Base-by-base conservation (phyloP, 2,329 filamentous ascomycete species). In the Arachnopeziza araneosa region DNA sequence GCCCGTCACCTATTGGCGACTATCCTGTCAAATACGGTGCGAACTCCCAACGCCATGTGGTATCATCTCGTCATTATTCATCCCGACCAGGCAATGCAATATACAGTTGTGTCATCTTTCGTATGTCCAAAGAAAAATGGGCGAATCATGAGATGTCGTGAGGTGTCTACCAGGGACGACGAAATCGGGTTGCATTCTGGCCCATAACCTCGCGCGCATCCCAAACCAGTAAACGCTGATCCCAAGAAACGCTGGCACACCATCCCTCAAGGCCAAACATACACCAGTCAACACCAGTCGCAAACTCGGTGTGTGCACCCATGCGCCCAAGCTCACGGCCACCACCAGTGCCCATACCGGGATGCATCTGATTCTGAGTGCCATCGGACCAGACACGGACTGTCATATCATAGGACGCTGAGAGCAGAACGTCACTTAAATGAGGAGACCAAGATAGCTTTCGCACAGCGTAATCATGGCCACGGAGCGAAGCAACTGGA, bases 351-450 rank as follows among this genome's bases (percentile, higher is more conserved):
- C 32, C 73, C 71, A 62, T 17, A 30, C 26, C 26, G 9, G 26
- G 26, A 9, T 30, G 26, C 26, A 30, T 30, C 9, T 30, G 26
- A 7, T 22, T 7, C 30, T 26, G 60, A 21, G 57, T 53, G 65
- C 85, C 90, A 72, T 98, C 95, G 12, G 87, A 91, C 95, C 95
- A 99, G 55, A 97, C 80, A 32, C 95, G 84, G 67, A 95, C 96
- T 6, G 91, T 96, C 95, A 99, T 99, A 75, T 99, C 95, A 75
- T 99, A 99, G 72, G 92, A 95, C 1, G 90, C 93, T 68, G 87
- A 95, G 50, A 96, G 81, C 50, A 99, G 76, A 10, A 96, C 83
- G 72, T 98, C 91, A 60, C 87, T 86, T n/a, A 95, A 82, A 77
- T 99, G 95, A 10, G 95, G 95, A 69, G 90, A 96, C 93, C 95